Evolutionary conservation across 257 asterid species (phyloP), one percentile per base, ranked within the genome.

Genomic region (Orobanche coerulescens): DNA sequence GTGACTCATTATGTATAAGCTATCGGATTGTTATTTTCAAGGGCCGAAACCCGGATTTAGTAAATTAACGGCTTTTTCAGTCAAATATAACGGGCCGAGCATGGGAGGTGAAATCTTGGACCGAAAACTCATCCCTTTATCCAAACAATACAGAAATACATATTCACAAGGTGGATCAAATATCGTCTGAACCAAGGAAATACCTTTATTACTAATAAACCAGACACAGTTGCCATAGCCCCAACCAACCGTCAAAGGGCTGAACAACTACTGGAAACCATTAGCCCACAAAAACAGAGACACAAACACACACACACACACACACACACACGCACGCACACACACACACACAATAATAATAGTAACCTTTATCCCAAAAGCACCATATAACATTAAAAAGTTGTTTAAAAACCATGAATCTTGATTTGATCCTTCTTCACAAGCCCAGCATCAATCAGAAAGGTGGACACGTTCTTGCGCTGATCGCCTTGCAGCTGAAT

Each of bases 401-500:
- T 48, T 4, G 39, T 20, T 0, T 69, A 89, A 59, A 89, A 89
- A 69, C 95, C 97, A 77, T 89, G 97, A 72, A 89, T 82, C 82
- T 89, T 86, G 76, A 89, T 79, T 18, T 78, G 82, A 9, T 84
- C 95, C 73, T 89, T 89, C 73, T 79, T 84, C 15, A 77, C 89
- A 4, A 89, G 64, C 1, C 91, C 88, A 5, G 81, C 87, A 34
- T 4, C 49, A 12, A 68, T 62, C 7, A 89, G 75, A 71, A 89
- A 89, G 22, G 74, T 82, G 13, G 91, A 82, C 1, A 74, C 94
- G 57, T 89, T 89, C 89, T 86, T 89, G 43, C 95, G 83, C 67
- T 86, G 96, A 72, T 89, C 95, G 0, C 95, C 96, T 68, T 86
- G 96, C 4, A 89, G 85, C 72, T 89, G 96, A 47, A 89, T 79